These are phyloP conservation scores for Paramyrothecium roridum DNA, from an alignment of 2,329 filamentous ascomycete species.

Conservation along the genomic window DNA sequence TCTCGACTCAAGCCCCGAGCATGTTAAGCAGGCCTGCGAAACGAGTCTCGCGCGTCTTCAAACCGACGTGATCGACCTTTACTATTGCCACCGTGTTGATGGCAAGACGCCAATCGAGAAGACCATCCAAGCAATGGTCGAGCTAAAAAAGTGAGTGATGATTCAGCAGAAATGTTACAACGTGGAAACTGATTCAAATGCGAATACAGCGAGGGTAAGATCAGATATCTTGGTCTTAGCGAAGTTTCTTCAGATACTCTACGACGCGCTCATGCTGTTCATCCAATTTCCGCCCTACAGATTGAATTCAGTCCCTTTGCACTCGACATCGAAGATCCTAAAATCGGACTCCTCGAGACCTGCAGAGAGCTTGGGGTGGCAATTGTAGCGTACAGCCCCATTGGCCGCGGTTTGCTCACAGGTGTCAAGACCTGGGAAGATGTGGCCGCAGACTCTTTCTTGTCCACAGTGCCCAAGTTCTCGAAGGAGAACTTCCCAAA, in stretches of 20 bases:
- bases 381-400: slow-evolving; percentile 52
- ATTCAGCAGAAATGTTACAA: background rate
- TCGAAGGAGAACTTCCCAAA: slow-evolving; percentile 25
- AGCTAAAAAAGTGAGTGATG: slow-evolving; percentile 26
- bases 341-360: slow-evolving; percentile 44
- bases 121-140: slow-evolving; percentile 40
- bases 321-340: slow-evolving; percentile 53
- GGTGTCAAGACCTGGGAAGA: slow-evolving; percentile 27
- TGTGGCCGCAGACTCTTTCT: slow-evolving; percentile 25
- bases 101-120: slow-evolving; percentile 36
- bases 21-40: slow-evolving; percentile 14
- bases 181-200: no score
- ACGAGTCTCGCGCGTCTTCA: slow-evolving; percentile 37
- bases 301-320: slow-evolving; percentile 50
- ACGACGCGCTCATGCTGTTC: slow-evolving; percentile 42
- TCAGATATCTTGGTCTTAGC: slow-evolving; percentile 47
- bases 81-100: slow-evolving; percentile 45
- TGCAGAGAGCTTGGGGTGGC: slow-evolving; percentile 52
- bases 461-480: background rate
- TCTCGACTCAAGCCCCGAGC: slow-evolving; percentile 14
- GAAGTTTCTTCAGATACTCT: slow-evolving; percentile 42
- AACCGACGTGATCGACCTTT: slow-evolving; percentile 47
- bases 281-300: slow-evolving; percentile 45
- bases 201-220: slow-evolving; percentile 39
- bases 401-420: background rate